These are phyloP conservation scores for Metschnikowia kunwiensis DNA, from an alignment of 805 yeast genomes.

Conservation along the genomic window DNA sequence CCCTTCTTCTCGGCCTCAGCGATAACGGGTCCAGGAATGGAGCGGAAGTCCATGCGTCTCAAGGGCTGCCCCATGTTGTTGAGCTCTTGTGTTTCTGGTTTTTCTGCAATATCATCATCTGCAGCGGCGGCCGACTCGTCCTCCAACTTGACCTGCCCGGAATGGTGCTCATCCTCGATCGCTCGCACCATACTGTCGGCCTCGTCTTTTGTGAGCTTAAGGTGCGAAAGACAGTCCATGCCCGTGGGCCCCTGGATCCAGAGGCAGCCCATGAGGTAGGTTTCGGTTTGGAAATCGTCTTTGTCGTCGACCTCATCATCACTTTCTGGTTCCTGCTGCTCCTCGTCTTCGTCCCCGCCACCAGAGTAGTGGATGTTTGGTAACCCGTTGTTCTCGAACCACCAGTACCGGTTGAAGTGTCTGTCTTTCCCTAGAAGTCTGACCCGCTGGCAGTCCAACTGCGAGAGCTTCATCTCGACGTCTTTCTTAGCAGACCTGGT, in stretches of 20 bases:
- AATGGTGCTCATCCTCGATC: constrained; percentile 2
- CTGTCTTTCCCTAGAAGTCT: constrained; percentile 79
- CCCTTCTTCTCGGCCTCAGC: constrained; percentile 31
- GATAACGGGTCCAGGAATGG: constrained; percentile 21
- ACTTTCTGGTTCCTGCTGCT: constrained; percentile 38
- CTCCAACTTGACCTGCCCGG: neutral
- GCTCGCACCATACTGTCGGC: constrained; percentile 13
- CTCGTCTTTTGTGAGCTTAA: constrained; percentile 13
- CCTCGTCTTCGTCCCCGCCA: constrained; percentile 38
- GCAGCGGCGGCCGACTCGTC: no score
- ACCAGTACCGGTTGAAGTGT: constrained; percentile 86
- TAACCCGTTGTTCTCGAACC: constrained; percentile 87
- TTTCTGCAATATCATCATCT: no score
- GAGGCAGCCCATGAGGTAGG: constrained; percentile 74
- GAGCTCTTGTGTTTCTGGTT: no score
- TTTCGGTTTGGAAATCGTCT: constrained; percentile 48
- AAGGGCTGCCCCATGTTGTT: no score
- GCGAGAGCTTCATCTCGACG: constrained; percentile 60
- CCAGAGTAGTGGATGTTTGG: constrained; percentile 43
- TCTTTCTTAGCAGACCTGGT: constrained; percentile 47
- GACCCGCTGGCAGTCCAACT: constrained; percentile 74
- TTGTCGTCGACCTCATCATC: constrained; percentile 38
- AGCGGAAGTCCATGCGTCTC: constrained; percentile 28
- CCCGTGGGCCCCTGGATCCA: constrained; percentile 89
- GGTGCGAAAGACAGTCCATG: constrained; percentile 38